Base-by-base conservation (phyloP, 139 green algal species). In the Pleodorina starrii region DNA sequence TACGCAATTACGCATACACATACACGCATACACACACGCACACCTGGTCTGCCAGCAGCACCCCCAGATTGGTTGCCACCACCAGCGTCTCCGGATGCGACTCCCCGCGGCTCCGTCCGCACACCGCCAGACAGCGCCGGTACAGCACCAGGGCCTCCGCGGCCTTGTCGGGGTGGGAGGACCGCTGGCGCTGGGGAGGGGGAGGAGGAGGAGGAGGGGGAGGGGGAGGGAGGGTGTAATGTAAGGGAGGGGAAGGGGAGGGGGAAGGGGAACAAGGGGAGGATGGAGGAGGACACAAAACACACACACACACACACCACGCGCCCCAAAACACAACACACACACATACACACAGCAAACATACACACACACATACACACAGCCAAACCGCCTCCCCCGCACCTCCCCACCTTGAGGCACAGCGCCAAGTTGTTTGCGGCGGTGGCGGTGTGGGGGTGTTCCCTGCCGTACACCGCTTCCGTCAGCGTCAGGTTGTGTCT, bases 361-460 rank as follows among this genome's bases (percentile, higher is more conserved):
- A 36, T 27, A 57, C 48, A 57, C 11, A 57, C 48, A 57, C 48
- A 57, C 11, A 10, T 21, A 10, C 48, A 12, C 48, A 57, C 48
- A 57, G 48, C 48, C 11, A 10, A 57, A 57, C 48, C 48, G 11
- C 11, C 48, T 57, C 12, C 48, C n/a, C n/a, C n/a, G n/a, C n/a
- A n/a, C n/a, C n/a, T n/a, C n/a, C 54, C 5, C 57, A 76, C 80
- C 80, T 76, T 77, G 40, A 87, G 80, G 59, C 80, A 87, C 38
- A 60, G 25, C 7, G 87, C 87, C 66, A 91, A 79, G 71, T 88
- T 88, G 66, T 72, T 80, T 11, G 87, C 60, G 50, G 84, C 78
- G 27, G 87, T 88, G 51, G 87, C 87, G 12, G 87, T 88, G 74
- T 75, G 43, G n/a, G 69, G 51, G 79, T 91, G 87, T 3, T 76